Conservation (phyloP, 2,329 filamentous ascomycete species). For the Xylariaceae sp. region DNA sequence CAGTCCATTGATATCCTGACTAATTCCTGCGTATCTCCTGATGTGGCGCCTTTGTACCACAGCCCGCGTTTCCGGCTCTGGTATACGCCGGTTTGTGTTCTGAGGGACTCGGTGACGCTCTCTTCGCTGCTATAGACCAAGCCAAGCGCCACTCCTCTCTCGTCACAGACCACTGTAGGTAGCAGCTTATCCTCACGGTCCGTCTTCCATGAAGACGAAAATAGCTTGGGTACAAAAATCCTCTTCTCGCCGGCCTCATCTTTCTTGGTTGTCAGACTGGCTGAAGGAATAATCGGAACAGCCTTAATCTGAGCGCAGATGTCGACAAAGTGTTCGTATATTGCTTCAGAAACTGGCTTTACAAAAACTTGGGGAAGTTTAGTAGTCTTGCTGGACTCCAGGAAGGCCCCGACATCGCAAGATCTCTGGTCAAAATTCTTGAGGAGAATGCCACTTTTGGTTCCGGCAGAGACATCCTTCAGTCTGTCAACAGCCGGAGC, state of each 20-base stretch:
- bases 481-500: slow-evolving; percentile 46
- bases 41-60: slow-evolving; percentile 95
- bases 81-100: slow-evolving; percentile 78
- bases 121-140: slow-evolving; percentile 92
- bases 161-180: slow-evolving; percentile 87
- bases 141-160: slow-evolving; percentile 77
- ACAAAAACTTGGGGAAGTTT: slow-evolving; percentile 47
- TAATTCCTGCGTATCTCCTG: slow-evolving; percentile 88
- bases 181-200: slow-evolving; percentile 82
- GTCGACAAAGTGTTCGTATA: slow-evolving; percentile 43
- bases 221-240: slow-evolving; percentile 64
- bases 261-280: slow-evolving; percentile 63
- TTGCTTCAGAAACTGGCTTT: slow-evolving; percentile 42
- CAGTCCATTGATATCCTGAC: slow-evolving; percentile 84
- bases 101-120: slow-evolving; percentile 81
- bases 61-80: slow-evolving; percentile 92
- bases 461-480: slow-evolving; percentile 38
- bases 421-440: slow-evolving; percentile 45
- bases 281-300: slow-evolving; percentile 72
- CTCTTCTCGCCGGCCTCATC: slow-evolving; percentile 46
- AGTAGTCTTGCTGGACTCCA: slow-evolving; percentile 39
- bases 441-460: slow-evolving; percentile 48
- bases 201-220: slow-evolving; percentile 71
- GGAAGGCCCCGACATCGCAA: slow-evolving; percentile 37
- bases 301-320: slow-evolving; percentile 48